Evolutionary conservation across 352 stramenopile species (phyloP).

Genomic region (Phytophthora pluvialis): DNA sequence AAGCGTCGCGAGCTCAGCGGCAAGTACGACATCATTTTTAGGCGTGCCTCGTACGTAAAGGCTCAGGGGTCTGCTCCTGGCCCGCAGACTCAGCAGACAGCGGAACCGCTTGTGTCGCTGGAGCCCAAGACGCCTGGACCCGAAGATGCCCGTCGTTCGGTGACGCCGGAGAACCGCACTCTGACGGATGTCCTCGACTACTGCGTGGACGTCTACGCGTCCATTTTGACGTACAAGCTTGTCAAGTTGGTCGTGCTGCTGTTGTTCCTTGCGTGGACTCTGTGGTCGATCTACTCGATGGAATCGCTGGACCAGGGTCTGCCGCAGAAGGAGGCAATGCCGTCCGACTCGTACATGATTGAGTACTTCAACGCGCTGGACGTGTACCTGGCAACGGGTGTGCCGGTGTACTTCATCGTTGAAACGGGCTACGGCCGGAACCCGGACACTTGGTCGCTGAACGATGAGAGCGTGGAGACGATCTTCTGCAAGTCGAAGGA

Average conservation of each 20-base stretch:
- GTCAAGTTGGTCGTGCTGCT: conserved; percentile 63
- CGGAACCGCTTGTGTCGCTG: conserved; percentile 31
- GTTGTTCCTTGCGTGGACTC: conserved; percentile 49
- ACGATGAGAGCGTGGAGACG: conserved; percentile 46
- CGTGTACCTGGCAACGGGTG: conserved; percentile 56
- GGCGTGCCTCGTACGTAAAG: conserved; percentile 25
- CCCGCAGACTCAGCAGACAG: conserved; percentile 27
- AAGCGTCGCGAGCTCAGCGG: conserved; percentile 64
- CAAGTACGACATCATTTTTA: conserved; percentile 63
- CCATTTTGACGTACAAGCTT: conserved; percentile 48
- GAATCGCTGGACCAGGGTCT: conserved; percentile 62
- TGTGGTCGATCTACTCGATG: conserved; percentile 62
- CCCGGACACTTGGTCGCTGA: conserved; percentile 51
- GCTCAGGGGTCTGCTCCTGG: conserved; percentile 13
- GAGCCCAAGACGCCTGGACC: conserved; percentile 41
- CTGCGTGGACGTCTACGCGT: conserved; percentile 55
- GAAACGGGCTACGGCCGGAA: conserved; percentile 61
- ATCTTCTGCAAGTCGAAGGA: conserved; percentile 71
- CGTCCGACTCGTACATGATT: conserved; percentile 72
- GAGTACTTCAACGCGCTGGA: conserved; percentile 69
- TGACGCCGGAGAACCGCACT: conserved; percentile 21
- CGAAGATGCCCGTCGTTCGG: conserved; percentile 20
- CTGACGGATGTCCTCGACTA: conserved; percentile 44
- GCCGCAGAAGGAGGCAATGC: conserved; percentile 67
- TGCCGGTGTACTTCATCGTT: conserved; percentile 72